phyloP scores from a whole-genome alignment of 2,329 filamentous ascomycete species.

The Xylariales sp. region DNA sequence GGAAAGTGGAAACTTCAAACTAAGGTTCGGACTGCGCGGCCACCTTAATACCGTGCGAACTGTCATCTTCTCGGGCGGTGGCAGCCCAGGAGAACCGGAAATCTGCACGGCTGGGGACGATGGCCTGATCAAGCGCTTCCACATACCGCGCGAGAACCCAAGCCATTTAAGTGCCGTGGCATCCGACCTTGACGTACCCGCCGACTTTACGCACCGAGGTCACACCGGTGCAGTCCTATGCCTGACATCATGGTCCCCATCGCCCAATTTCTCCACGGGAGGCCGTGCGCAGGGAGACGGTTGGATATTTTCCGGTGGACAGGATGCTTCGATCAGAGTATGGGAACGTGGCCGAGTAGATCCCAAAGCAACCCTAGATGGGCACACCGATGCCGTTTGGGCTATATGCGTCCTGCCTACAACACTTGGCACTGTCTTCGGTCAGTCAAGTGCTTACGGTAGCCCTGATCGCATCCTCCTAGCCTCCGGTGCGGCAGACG shows the following conservation, averaged over 20 bases:
- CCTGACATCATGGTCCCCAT: slow-evolving; percentile 79
- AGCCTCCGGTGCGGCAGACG: slow-evolving; percentile 88
- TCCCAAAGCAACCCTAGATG: slow-evolving; percentile 89
- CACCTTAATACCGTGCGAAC: slow-evolving; percentile 92
- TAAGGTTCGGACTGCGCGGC: slow-evolving; percentile 84
- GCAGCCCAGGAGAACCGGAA: slow-evolving; percentile 91
- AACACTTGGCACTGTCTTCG: slow-evolving; percentile 75
- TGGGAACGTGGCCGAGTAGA: slow-evolving; percentile 95
- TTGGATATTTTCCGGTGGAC: slow-evolving; percentile 97
- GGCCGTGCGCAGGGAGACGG: slow-evolving; percentile 86
- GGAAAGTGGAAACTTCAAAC: slow-evolving; percentile 79
- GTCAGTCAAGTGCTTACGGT: slow-evolving; percentile 68
- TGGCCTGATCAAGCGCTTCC: slow-evolving; percentile 93
- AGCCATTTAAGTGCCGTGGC: slow-evolving; percentile 46
- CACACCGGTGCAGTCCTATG: slow-evolving; percentile 88
- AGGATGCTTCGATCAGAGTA: slow-evolving; percentile 86
- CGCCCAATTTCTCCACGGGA: slow-evolving; percentile 83
- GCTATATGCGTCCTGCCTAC: slow-evolving; percentile 86
- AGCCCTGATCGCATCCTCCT: slow-evolving; percentile 81
- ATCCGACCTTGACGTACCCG: slow-evolving; percentile 83
- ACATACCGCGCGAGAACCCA: slow-evolving; percentile 76
- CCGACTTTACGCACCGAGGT: slow-evolving; percentile 92
- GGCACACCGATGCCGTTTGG: slow-evolving; percentile 95
- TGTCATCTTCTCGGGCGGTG: slow-evolving; percentile 94
- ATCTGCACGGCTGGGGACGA: slow-evolving; percentile 96